phyloP scores from a whole-genome alignment of 257 asterid genomes.

The Solanum chmielewskii region DNA sequence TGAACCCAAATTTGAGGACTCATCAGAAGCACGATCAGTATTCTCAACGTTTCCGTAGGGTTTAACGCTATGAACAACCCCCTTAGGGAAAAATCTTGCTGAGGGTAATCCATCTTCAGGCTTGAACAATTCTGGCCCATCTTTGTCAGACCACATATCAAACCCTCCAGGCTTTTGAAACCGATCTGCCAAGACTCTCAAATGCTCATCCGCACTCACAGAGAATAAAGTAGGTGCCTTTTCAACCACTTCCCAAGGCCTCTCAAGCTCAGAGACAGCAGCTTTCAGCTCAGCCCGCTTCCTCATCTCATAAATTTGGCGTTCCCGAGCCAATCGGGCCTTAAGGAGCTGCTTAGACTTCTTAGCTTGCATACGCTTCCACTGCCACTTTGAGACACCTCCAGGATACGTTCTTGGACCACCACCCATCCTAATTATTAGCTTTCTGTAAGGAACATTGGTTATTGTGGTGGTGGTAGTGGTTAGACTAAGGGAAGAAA shows the following conservation, averaged over 20 bases:
- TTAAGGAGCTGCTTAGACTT: constrained; percentile 77
- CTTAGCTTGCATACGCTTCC: constrained; percentile 93
- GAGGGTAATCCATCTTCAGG: constrained; percentile 44
- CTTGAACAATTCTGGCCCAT: constrained; percentile 84
- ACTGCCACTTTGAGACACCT: constrained; percentile 95
- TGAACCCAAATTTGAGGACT: constrained; percentile 5
- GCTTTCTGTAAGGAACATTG: constrained; percentile 13
- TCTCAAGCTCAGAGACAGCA: constrained; percentile 86
- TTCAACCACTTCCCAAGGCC: constrained; percentile 88
- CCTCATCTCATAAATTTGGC: constrained; percentile 88
- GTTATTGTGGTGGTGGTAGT: neutral
- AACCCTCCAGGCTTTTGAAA: constrained; percentile 95
- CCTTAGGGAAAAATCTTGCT: constrained; percentile 82
- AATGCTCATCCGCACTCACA: constrained; percentile 83
- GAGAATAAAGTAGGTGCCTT: constrained; percentile 85
- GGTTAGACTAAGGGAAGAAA: constrained; percentile 29
- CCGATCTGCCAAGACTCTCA: constrained; percentile 90
- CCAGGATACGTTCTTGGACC: constrained; percentile 98
- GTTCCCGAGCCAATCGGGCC: constrained; percentile 82
- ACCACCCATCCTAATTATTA: constrained; percentile 87
- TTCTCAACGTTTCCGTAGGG: constrained; percentile 46
- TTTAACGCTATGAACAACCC: constrained; percentile 70
- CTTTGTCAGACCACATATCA: constrained; percentile 87
- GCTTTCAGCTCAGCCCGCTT: constrained; percentile 95
- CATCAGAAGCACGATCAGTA: constrained; percentile 1